These are phyloP conservation scores for Trichoderma lentiforme DNA, from an alignment of 2,329 filamentous ascomycete genomes.

Conservation along the genomic window DNA sequence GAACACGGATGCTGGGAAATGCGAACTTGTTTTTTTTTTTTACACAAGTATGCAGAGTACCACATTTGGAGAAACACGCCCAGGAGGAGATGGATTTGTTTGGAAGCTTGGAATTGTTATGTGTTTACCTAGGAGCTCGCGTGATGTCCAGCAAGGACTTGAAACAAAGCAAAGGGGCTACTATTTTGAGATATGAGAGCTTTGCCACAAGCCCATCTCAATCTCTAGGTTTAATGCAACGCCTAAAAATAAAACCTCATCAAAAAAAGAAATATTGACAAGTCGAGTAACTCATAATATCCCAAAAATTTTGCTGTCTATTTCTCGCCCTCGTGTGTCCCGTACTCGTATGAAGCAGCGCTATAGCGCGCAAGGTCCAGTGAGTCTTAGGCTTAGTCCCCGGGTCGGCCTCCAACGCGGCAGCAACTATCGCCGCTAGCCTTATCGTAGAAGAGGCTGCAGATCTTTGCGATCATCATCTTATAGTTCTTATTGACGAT, in stretches of 20 bases:
- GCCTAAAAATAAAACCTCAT: background rate
- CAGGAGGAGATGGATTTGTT: background rate
- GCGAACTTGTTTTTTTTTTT: background rate
- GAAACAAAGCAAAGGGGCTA: background rate
- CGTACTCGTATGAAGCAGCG: background rate
- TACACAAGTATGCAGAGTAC: background rate
- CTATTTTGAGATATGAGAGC: background rate
- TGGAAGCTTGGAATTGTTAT: constrained; percentile 6
- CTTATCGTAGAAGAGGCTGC: no score
- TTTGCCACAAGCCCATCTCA: background rate
- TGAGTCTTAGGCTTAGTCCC: no score
- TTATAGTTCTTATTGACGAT: no score
- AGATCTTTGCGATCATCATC: no score
- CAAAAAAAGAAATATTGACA: background rate
- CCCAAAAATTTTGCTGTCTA: background rate
- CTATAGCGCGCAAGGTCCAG: background rate
- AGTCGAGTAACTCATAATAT: background rate
- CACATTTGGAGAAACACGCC: background rate
- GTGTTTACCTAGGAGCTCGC: background rate
- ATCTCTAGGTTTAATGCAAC: background rate
- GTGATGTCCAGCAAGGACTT: background rate
- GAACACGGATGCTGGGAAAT: background rate
- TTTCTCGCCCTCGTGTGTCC: background rate
- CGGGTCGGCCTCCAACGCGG: no score
- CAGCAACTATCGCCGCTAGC: no score